Evolutionary conservation across 2,329 filamentous ascomycete species (phyloP), one percentile per base, ranked within the genome.

Genomic region (Exophiala calicioides): DNA sequence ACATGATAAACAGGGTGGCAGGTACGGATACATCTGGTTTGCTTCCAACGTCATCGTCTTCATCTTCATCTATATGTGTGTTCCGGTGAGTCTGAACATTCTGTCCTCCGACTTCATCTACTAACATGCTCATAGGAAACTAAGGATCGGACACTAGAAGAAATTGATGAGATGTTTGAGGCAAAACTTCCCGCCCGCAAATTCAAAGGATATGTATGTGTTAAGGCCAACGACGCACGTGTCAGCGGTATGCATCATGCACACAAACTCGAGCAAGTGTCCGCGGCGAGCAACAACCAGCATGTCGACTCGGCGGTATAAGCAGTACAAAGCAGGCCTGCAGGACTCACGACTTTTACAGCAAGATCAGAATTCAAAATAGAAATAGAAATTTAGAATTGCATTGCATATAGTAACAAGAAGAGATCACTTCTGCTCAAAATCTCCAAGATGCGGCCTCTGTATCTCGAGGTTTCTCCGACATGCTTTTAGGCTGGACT

Each of bases 121-220:
- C n/a, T n/a, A n/a, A n/a, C n/a, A n/a, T n/a, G n/a, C n/a, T n/a
- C n/a, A n/a, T n/a, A n/a, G 1, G 63, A 65, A 43, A 60, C 61
- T 53, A 61, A 62, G 33, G 58, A 58, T 6, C 54, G 59, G 3
- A 59, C 60, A 8, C 50, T 65, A 1, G 62, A 65, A 43, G 60
- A 63, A 30, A 49, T 64, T 10, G 60, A 65, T 30, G 55, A 57
- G 30, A 62, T 62, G 24, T 63, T 55, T 31, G 48, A 55, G 39
- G 26, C 29, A 9, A 40, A 44, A n/a, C 47, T 72, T 12, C 13
- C 48, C 16, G 43, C 48, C 5, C 45, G 43, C 21, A 51, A 43
- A 40, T 51, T 51, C 48, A 53, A 59, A 20, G 58, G 55, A 9
- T 68, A 70, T 32, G 58, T 8, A 19, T 36, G 37, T 18, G 20